Conservation (phyloP, 1,139 yeast species). For the Magnusiomyces tetraspermus region DNA sequence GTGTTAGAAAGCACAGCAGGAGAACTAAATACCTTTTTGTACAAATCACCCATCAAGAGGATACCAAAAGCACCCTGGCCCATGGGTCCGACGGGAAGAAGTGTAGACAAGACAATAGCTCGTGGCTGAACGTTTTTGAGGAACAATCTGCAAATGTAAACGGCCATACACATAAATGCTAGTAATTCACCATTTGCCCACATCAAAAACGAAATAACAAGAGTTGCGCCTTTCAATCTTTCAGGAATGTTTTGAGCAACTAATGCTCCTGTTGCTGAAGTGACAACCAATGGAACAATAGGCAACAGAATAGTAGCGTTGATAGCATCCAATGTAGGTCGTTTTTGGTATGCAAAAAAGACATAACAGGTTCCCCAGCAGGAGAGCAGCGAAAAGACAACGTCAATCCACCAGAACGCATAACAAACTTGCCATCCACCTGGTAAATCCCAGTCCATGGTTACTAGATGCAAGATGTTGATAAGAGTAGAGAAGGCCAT, state of each 20-base stretch:
- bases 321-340: slow-evolving; percentile 28
- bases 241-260: slow-evolving; percentile 40
- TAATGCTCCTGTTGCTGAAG: slow-evolving; percentile 55
- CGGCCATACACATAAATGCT: slow-evolving; percentile 47
- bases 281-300: slow-evolving; percentile 67
- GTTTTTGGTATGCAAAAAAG: slow-evolving; percentile 35
- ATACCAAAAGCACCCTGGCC: slow-evolving; percentile 78
- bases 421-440: slow-evolving; percentile 39
- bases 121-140: slow-evolving; percentile 51
- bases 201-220: slow-evolving; percentile 46
- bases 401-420: slow-evolving; percentile 63
- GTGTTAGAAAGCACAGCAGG: not conserved
- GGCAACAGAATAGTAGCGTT: slow-evolving; percentile 51
- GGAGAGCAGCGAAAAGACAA: slow-evolving; percentile 37
- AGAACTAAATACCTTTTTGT: slow-evolving; percentile 16
- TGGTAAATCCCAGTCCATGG: slow-evolving; percentile 25
- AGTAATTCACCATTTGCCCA: slow-evolving; percentile 62
- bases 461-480: slow-evolving; percentile 41
- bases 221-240: slow-evolving; percentile 40
- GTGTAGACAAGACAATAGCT: slow-evolving; percentile 42
- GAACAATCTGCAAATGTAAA: slow-evolving; percentile 52
- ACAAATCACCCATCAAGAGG: slow-evolving; percentile 42
- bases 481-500: slow-evolving; percentile 69
- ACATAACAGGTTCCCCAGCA: slow-evolving; percentile 43
- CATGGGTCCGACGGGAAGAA: slow-evolving; percentile 57